phyloP scores from a whole-genome alignment of 805 yeast species.

The Citeromyces nyonsensis region DNA sequence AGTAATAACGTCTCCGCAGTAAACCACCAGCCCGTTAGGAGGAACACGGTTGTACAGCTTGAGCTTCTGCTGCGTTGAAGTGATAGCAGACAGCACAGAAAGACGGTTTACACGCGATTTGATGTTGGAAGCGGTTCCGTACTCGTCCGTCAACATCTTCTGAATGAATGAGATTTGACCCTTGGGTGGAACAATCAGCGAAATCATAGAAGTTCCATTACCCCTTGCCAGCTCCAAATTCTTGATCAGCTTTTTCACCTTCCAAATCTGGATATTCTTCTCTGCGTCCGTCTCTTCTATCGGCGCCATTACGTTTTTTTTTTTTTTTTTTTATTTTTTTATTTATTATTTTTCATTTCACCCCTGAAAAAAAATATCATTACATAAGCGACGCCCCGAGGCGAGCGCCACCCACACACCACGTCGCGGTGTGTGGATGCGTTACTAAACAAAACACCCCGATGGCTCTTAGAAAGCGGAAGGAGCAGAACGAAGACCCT shows the following conservation, averaged over 20 bases:
- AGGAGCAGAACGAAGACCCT: no score
- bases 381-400: no score
- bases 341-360: no score
- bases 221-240: constrained; percentile 87
- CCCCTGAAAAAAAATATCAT: no score
- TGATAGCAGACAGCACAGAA: constrained; percentile 91
- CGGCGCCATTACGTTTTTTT: constrained; percentile 22
- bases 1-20: constrained; percentile 97
- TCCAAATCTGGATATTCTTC: constrained; percentile 97
- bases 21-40: constrained; percentile 85
- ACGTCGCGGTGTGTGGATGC: no score
- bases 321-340: constrained; percentile 2
- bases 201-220: constrained; percentile 98
- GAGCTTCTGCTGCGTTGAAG: constrained; percentile 94
- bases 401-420: no score
- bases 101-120: constrained; percentile 95
- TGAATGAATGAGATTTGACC: constrained; percentile 82
- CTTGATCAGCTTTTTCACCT: constrained; percentile 87
- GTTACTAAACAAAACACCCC: no score
- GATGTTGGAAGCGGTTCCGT: constrained; percentile 96
- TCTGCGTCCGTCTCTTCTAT: constrained; percentile 60
- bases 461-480: no score
- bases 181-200: constrained; percentile 88
- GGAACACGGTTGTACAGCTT: constrained; percentile 85
- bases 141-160: constrained; percentile 93